Evolutionary conservation across 2,329 filamentous ascomycete species (phyloP).

Genomic region (Cladosporium sp.): DNA sequence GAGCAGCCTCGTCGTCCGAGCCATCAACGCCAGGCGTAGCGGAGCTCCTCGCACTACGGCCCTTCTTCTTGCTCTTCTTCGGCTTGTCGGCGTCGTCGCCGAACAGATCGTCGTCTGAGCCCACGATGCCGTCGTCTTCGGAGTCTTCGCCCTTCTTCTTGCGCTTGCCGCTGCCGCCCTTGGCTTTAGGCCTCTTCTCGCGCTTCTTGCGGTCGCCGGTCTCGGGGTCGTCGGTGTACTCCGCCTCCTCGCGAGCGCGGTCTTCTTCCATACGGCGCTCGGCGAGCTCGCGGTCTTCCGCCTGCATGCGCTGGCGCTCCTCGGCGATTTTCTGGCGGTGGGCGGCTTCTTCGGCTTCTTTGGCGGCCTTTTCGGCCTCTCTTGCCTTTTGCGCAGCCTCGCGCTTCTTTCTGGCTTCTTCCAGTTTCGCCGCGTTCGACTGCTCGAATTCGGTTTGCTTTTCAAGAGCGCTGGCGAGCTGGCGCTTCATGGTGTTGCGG

Average conservation of each 20-base stretch:
- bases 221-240: conserved; percentile 78
- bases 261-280: conserved; percentile 72
- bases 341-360: conserved; percentile 69
- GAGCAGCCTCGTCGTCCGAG: conserved; percentile 59
- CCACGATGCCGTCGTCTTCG: conserved; percentile 45
- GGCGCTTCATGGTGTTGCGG: conserved; percentile 87
- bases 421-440: conserved; percentile 84
- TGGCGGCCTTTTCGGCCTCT: conserved; percentile 72
- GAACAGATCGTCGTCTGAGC: conserved; percentile 31
- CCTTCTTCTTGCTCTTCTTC: conserved; percentile 55
- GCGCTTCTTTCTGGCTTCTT: conserved; percentile 74
- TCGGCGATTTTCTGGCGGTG: conserved; percentile 79
- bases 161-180: conserved; percentile 29
- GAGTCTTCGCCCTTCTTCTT: conserved; percentile 53
- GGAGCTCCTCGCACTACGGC: conserved; percentile 57
- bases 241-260: conserved; percentile 62
- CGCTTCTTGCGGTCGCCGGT: conserved; percentile 79
- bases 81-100: conserved; percentile 28
- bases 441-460: conserved; percentile 90
- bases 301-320: conserved; percentile 78
- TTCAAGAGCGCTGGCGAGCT: conserved; percentile 81
- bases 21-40: conserved; percentile 39
- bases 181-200: conserved; percentile 61
- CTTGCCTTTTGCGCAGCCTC: conserved; percentile 77
- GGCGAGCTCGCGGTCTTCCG: conserved; percentile 70